These are phyloP conservation scores for Pseudohalonectria lignicola DNA, from an alignment of 2,329 filamentous ascomycete species.

Conservation along the genomic window DNA sequence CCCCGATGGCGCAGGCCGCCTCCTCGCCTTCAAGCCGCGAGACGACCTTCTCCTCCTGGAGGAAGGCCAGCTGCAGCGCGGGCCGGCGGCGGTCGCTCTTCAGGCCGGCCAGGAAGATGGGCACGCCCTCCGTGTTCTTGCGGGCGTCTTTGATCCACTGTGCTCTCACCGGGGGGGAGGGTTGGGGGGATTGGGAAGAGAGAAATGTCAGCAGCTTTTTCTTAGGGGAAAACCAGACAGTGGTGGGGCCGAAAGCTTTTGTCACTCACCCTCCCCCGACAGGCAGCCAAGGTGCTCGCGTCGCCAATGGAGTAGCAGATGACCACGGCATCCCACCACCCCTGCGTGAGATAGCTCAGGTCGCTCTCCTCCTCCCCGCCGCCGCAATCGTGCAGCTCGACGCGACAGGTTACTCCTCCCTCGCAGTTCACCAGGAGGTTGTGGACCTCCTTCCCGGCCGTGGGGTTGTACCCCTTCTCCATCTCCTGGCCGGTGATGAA, in stretches of 20 bases:
- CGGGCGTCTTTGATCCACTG: conserved; percentile 6
- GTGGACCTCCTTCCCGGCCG: not conserved
- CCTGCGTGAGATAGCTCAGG: conserved; percentile 1
- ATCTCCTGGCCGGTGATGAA: not conserved
- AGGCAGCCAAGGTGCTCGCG: not conserved
- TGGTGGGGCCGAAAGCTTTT: too few species aligned
- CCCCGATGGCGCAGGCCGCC: conserved; percentile 4
- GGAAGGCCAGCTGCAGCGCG: conserved; percentile 8
- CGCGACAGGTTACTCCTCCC: not conserved
- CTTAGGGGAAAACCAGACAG: too few species aligned
- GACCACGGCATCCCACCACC: conserved; percentile 2
- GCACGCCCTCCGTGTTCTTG: conserved; percentile 10
- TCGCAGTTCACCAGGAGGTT: not conserved
- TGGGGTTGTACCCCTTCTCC: conserved; percentile 2
- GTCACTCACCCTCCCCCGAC: not conserved
- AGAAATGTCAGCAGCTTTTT: too few species aligned
- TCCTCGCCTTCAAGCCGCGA: conserved; percentile 4
- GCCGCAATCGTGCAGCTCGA: conserved; percentile 1
- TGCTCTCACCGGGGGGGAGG: too few species aligned
- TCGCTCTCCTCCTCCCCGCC: conserved; percentile 2
- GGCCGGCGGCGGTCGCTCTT: conserved; percentile 11
- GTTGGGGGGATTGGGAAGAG: too few species aligned
- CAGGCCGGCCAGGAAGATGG: conserved; percentile 10
- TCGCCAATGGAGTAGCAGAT: conserved; percentile 2
- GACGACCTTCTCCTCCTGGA: conserved; percentile 8